Conservation (phyloP, 805 yeast genomes). For the Lipomyces anomalus region DNA sequence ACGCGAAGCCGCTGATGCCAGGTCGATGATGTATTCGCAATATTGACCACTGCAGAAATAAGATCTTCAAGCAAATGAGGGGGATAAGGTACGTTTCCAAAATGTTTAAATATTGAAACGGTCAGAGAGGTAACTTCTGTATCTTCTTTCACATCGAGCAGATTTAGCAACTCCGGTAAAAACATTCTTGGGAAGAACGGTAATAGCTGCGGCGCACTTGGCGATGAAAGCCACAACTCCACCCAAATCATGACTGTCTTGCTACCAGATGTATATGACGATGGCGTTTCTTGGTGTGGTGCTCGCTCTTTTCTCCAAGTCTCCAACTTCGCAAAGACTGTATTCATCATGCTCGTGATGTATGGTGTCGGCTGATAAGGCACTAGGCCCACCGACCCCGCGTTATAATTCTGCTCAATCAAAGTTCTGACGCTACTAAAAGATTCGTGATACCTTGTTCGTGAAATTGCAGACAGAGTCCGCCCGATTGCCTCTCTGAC, state of each 20-base stretch:
- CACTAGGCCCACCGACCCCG: constrained; percentile 36
- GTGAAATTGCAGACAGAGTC: constrained; percentile 45
- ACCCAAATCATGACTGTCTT: constrained; percentile 63
- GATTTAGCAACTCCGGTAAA: constrained; percentile 61
- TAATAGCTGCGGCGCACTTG: constrained; percentile 48
- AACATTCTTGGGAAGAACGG: constrained; percentile 49
- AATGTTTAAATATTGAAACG: constrained; percentile 39
- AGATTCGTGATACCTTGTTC: constrained; percentile 42
- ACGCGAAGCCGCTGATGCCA: constrained; percentile 62
- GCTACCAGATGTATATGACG: constrained; percentile 55
- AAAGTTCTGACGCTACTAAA: constrained; percentile 38
- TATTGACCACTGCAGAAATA: constrained; percentile 41
- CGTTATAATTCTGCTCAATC: constrained; percentile 35
- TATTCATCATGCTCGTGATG: constrained; percentile 38
- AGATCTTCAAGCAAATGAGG: constrained; percentile 40
- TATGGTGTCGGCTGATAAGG: constrained; percentile 30
- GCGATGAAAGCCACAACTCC: constrained; percentile 47
- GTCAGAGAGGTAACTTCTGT: constrained; percentile 51
- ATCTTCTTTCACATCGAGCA: constrained; percentile 69
- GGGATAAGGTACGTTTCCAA: constrained; percentile 47
- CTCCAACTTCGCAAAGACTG: constrained; percentile 42
- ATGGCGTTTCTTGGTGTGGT: constrained; percentile 15
- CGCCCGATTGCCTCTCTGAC: constrained; percentile 67
- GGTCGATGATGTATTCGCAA: constrained; percentile 36
- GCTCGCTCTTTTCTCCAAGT: constrained; percentile 14